These are phyloP conservation scores for Zhuliangozyma blackwelliae DNA, from an alignment of 1,139 yeast species.

Conservation along the genomic window DNA sequence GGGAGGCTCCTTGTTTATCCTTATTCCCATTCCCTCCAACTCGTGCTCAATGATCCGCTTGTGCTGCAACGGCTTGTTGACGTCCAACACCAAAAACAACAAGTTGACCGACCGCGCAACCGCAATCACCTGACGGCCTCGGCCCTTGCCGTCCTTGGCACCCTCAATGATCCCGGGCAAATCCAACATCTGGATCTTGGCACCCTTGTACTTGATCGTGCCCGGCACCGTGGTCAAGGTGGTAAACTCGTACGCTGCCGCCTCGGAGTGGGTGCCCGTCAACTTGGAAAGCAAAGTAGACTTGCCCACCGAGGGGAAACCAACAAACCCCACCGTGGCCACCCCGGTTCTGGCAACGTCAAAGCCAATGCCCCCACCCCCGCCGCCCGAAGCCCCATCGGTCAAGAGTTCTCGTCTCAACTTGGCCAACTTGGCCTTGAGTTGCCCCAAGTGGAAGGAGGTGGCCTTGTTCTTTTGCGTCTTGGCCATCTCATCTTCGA, in stretches of 20 bases:
- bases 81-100: slow-evolving; percentile 89
- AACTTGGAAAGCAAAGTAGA: slow-evolving; percentile 79
- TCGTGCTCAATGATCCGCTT: slow-evolving; percentile 91
- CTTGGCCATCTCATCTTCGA: slow-evolving; percentile 93
- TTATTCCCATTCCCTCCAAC: slow-evolving; percentile 94
- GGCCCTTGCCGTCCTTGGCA: slow-evolving; percentile 98
- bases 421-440: slow-evolving; percentile 94
- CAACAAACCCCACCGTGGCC: slow-evolving; percentile 95
- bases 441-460: slow-evolving; percentile 91
- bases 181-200: slow-evolving; percentile 96
- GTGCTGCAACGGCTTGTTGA: slow-evolving; percentile 91
- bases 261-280: slow-evolving; percentile 96
- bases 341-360: slow-evolving; percentile 98
- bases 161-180: slow-evolving; percentile 98
- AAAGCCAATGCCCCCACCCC: slow-evolving; percentile 88
- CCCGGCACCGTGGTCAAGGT: slow-evolving; percentile 98
- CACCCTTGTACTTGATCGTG: slow-evolving; percentile 91
- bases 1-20: slow-evolving; percentile 89
- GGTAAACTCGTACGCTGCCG: slow-evolving; percentile 95
- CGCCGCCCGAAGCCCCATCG: slow-evolving; percentile 66
- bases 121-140: slow-evolving; percentile 98
- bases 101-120: slow-evolving; percentile 95
- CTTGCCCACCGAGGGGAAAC: slow-evolving; percentile 98
- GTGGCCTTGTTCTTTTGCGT: slow-evolving; percentile 97
- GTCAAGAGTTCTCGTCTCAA: slow-evolving; percentile 86